A percentile compares a stretch with the other conserved stretches of the same genome.
phyloP scores from a whole-genome alignment of 495 filamentous ascomycete species.

The Lophium mytilinum region DNA sequence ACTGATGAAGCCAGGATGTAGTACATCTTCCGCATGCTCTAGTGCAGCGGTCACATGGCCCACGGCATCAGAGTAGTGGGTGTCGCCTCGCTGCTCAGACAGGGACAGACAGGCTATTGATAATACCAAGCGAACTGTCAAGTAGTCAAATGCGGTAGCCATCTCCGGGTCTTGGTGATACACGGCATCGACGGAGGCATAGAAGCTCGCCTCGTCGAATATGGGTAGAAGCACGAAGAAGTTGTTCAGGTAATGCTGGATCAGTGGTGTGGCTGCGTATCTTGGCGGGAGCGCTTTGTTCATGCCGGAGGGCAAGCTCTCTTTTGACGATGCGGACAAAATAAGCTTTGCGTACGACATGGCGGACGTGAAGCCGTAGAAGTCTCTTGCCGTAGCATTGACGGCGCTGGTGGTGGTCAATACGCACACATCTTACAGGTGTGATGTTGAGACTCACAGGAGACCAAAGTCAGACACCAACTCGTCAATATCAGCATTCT shows the following conservation, averaged over 20 bases:
- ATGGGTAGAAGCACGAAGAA: slow-evolving; percentile 72
- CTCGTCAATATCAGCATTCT: slow-evolving; percentile 37
- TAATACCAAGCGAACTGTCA: slow-evolving; percentile 80
- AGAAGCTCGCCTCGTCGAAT: slow-evolving; percentile 66
- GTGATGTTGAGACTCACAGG: slow-evolving; percentile 24
- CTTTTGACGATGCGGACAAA: slow-evolving; percentile 61
- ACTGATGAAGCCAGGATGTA: slow-evolving; percentile 70
- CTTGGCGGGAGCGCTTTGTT: slow-evolving; percentile 56
- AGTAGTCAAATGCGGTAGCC: slow-evolving; percentile 67
- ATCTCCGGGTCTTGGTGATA: slow-evolving; percentile 56
- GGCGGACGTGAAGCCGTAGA: slow-evolving; percentile 71
- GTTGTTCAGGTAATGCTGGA: slow-evolving; percentile 77
- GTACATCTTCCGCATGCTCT: slow-evolving; percentile 65
- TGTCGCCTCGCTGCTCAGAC: slow-evolving; percentile 59
- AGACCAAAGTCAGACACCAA: slow-evolving; percentile 40
- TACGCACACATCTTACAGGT: neutral
- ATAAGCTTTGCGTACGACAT: slow-evolving; percentile 84
- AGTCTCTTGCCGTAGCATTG: slow-evolving; percentile 86
- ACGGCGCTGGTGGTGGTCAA: slow-evolving; percentile 52
- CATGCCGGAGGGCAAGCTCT: slow-evolving; percentile 50
- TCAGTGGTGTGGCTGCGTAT: slow-evolving; percentile 52
- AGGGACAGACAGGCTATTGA: slow-evolving; percentile 67
- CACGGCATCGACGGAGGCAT: slow-evolving; percentile 66
- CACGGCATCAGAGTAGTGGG: slow-evolving; percentile 54
- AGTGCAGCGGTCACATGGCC: slow-evolving; percentile 62